A percentile compares a stretch with the other conserved stretches of the same genome.
Conservation (phyloP, 352 stramenopile species). For the Globisporangium mamillatum region DNA sequence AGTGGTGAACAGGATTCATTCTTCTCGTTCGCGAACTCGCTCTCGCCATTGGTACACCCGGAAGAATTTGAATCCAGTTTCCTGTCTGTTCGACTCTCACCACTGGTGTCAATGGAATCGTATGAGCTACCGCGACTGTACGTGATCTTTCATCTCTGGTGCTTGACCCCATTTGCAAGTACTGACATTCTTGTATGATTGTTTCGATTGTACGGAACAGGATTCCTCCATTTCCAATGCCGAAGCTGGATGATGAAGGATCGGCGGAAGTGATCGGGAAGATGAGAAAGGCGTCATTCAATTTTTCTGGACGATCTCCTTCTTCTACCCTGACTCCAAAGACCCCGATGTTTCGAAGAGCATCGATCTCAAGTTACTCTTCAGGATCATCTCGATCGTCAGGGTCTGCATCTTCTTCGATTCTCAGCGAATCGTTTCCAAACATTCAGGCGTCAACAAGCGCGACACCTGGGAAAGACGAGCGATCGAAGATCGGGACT, state of each 20-base stretch:
- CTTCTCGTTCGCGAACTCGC: conserved; percentile 75
- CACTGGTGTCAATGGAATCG: conserved; percentile 42
- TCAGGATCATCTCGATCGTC: conserved; percentile 26
- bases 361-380: conserved; percentile 29
- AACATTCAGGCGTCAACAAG: conserved; percentile 81
- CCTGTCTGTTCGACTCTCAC: conserved; percentile 57
- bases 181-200: background rate
- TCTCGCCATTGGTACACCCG: conserved; percentile 55
- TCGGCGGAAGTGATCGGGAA: background rate
- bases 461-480: conserved; percentile 56
- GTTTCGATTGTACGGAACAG: conserved; percentile 22
- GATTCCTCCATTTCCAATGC: conserved; percentile 57
- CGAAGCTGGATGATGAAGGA: conserved; percentile 20
- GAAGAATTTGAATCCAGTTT: conserved; percentile 70
- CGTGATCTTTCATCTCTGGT: conserved; percentile 3
- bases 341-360: conserved; percentile 19
- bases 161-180: background rate
- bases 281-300: conserved; percentile 5
- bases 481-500: conserved; percentile 57
- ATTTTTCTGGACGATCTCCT: background rate
- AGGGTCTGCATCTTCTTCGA: conserved; percentile 11
- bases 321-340: conserved; percentile 21
- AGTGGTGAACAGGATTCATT: conserved; percentile 70
- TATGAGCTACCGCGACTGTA: conserved; percentile 74
- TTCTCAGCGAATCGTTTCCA: conserved; percentile 58